Evolutionary conservation across 2,329 filamentous ascomycete species (phyloP).

Genomic region (Harringtonia aguacate): DNA sequence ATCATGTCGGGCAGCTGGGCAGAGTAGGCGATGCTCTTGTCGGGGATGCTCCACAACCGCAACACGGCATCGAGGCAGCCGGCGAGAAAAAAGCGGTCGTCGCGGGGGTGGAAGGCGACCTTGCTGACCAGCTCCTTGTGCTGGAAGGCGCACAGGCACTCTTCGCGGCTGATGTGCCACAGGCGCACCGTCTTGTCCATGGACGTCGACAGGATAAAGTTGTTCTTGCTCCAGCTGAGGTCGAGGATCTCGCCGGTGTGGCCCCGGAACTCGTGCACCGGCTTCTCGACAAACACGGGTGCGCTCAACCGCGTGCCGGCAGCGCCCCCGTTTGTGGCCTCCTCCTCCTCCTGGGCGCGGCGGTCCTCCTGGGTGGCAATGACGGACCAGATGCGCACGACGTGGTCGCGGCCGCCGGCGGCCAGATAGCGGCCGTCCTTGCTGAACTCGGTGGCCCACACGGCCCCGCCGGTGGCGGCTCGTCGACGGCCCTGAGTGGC

Average conservation of each 20-base stretch:
- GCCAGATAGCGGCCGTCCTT: conserved; percentile 84
- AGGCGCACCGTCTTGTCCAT: conserved; percentile 97
- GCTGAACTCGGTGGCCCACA: conserved; percentile 92
- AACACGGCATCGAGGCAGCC: conserved; percentile 84
- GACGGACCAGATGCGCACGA: conserved; percentile 82
- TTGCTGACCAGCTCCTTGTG: conserved; percentile 94
- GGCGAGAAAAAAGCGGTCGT: conserved; percentile 93
- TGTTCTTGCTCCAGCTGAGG: conserved; percentile 98
- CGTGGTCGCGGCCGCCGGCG: conserved; percentile 79
- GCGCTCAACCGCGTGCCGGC: conserved; percentile 62
- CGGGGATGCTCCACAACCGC: conserved; percentile 91
- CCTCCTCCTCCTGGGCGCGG: conserved; percentile 59
- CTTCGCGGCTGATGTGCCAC: conserved; percentile 78
- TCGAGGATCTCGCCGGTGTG: conserved; percentile 83
- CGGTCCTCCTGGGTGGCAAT: conserved; percentile 75
- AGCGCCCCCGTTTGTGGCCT: conserved; percentile 34
- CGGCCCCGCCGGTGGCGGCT: conserved; percentile 46
- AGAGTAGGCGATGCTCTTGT: conserved; percentile 83
- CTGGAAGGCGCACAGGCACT: conserved; percentile 88
- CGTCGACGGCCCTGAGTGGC: conserved; percentile 27
- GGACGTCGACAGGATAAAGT: conserved; percentile 87
- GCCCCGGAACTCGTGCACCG: conserved; percentile 68
- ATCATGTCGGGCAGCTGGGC: conserved; percentile 74
- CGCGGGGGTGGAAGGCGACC: conserved; percentile 85
- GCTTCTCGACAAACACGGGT: conserved; percentile 76